Base-by-base conservation (phyloP, 352 stramenopile species). In the Globisporangium acanthophoron region DNA sequence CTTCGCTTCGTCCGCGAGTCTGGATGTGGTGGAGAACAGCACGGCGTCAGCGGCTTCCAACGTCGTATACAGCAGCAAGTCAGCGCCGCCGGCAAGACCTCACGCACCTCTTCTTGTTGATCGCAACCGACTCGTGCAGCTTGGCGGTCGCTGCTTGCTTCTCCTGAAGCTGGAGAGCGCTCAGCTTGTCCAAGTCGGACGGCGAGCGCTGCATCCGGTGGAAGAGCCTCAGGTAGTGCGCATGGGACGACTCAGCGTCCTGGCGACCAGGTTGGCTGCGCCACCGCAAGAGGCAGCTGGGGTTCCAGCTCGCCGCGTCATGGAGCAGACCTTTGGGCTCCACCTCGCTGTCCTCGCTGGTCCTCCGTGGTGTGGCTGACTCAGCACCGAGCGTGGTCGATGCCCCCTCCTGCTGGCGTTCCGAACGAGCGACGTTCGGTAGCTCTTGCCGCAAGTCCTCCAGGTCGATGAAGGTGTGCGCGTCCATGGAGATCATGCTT, bases 401-500 rank as follows among this genome's bases (percentile, higher is more conserved):
- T 21, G 3, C 43, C 29, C 13, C 54, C 0, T 37, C n/a, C 2
- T 56, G 37, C 27, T 51, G 21, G 21, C 24, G 57, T 40, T 61
- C 50, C 5, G 61, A 74, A 3, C 65, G 56, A 44, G 43, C 69
- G 12, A 80, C 65, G 8, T 64, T 54, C 0, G 74, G 77, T 2
- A 84, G 52, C 39, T 81, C 61, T n/a, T 74, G 58, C 20, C 64
- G 69, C 27, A 85, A 58, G 20, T 82, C 63, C 12, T 71, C 73
- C 11, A 88, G 27, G 43, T 79, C 63, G 0, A 59, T 61, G 52
- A 72, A 77, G 59, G 69, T 88, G 48, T 67, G 59, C 20, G 76
- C 70, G 2, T 86, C 69, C 33, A 61, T 65, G 20, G 54, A 54
- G 46, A 68, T 63, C 37, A 64, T 70, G 49, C 69, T 67, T 4